A percentile compares a stretch with the other conserved stretches of the same genome.
Evolutionary conservation across 306 rosid genomes (phyloP).

Genomic region (Cicer judaicum): DNA sequence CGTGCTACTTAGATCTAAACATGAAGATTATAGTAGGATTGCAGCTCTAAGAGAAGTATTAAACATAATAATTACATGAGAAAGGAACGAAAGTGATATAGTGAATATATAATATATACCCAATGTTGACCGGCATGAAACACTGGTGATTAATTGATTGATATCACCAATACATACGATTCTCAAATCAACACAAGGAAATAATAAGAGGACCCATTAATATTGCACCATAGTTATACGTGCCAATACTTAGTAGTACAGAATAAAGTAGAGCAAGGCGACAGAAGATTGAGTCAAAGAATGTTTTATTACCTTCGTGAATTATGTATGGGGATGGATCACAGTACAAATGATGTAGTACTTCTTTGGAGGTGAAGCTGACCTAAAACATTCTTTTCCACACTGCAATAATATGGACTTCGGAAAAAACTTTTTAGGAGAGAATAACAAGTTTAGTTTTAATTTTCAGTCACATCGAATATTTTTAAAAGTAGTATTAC

Average conservation of each 20-base stretch:
- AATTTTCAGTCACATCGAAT: not conserved
- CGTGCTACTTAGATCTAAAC: slow-evolving; percentile 28
- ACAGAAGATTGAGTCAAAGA: slow-evolving; percentile 26
- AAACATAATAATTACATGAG: slow-evolving; percentile 20
- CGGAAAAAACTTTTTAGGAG: not conserved
- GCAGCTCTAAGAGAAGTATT: slow-evolving; percentile 16
- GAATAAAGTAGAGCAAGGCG: slow-evolving; percentile 1
- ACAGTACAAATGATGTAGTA: not conserved
- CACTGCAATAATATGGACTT: slow-evolving; percentile 12
- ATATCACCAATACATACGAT: not conserved
- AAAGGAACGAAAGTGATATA: slow-evolving; percentile 21
- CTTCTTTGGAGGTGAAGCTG: not conserved
- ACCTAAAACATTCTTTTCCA: not conserved
- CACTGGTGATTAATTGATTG: slow-evolving; percentile 11
- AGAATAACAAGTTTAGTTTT: not conserved
- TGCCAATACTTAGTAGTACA: not conserved
- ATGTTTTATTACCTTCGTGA: slow-evolving; percentile 19
- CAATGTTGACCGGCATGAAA: slow-evolving; percentile 42
- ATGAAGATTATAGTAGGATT: slow-evolving; percentile 6
- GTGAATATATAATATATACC: slow-evolving; percentile 6
- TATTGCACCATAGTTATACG: not conserved
- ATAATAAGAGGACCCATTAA: not conserved
- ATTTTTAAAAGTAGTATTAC: not conserved
- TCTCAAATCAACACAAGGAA: slow-evolving; percentile 16
- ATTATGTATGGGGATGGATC: not conserved